Evolutionary conservation across 441 rosid genomes (phyloP).

Genomic region (Eutrema salsugineum): DNA sequence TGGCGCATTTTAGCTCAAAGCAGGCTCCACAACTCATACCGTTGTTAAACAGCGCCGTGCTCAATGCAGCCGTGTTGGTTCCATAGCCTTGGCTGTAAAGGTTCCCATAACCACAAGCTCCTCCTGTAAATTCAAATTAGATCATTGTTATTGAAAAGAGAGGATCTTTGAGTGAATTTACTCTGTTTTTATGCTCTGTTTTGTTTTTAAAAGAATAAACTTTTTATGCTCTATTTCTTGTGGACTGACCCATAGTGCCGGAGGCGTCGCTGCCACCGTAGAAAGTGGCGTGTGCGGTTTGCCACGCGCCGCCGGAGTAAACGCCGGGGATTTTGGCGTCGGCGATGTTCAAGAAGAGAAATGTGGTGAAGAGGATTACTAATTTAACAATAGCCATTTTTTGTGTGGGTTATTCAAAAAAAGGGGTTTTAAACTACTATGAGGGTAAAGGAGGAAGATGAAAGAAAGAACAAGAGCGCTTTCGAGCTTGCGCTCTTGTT

Average conservation of each 20-base stretch:
- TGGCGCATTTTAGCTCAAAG: constrained; percentile 41
- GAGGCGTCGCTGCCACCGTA: constrained; percentile 80
- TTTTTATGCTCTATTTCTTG: not conserved
- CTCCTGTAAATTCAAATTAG: constrained; percentile 20
- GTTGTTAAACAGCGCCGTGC: constrained; percentile 37
- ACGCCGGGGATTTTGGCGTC: constrained; percentile 59
- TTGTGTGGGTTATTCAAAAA: not conserved
- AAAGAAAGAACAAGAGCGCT: constrained; percentile 26
- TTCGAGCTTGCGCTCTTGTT: constrained; percentile 22
- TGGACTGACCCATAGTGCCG: constrained; percentile 68
- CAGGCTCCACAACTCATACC: constrained; percentile 39
- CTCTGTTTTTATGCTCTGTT: not conserved
- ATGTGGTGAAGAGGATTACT: constrained; percentile 28
- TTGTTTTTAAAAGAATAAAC: too few relatives aligned
- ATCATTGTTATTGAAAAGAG: not conserved
- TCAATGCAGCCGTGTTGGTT: constrained; percentile 36
- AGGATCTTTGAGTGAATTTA: not conserved
- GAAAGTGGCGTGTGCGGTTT: constrained; percentile 72
- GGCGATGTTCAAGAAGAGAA: constrained; percentile 8
- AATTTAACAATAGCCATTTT: constrained; percentile 22
- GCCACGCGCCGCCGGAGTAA: constrained; percentile 49
- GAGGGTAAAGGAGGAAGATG: not conserved
- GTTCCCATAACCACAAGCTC: constrained; percentile 40
- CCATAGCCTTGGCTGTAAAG: constrained; percentile 39
- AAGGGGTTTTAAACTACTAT: not conserved